Percentiles rank a stretch among this genome's conserved stretches.
phyloP scores from a whole-genome alignment of 345 rosid genomes.

The Sonneratia alba region DNA sequence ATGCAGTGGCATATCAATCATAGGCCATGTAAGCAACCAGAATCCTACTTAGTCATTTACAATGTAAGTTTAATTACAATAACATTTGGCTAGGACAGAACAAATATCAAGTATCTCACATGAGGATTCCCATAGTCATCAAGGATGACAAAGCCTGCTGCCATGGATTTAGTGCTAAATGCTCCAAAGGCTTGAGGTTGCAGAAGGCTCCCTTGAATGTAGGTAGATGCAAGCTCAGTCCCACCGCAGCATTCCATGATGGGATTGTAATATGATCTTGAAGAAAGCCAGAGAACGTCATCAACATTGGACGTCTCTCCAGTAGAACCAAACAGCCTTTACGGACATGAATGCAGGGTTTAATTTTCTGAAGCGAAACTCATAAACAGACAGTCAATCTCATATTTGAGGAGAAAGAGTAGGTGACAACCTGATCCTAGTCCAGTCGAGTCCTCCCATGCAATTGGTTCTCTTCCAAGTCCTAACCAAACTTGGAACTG shows the following conservation, averaged over 20 bases:
- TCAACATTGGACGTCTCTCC: constrained; percentile 88
- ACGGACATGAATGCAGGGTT: neutral
- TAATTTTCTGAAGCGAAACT: constrained; percentile 3
- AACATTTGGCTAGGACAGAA: neutral
- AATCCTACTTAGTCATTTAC: neutral
- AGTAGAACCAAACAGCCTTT: constrained; percentile 49
- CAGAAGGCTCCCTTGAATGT: constrained; percentile 51
- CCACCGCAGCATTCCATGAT: constrained; percentile 83
- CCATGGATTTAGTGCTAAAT: constrained; percentile 64
- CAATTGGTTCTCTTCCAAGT: constrained; percentile 64
- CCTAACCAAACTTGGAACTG: constrained; percentile 87
- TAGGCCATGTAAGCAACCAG: neutral
- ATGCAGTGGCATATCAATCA: neutral
- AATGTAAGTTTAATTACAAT: neutral
- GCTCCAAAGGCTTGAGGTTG: constrained; percentile 94
- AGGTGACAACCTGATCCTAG: constrained; percentile 48
- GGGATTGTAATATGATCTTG: constrained; percentile 64
- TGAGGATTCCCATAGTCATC: constrained; percentile 54
- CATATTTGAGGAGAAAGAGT: neutral
- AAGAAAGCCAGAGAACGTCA: constrained; percentile 94
- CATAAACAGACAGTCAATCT: neutral
- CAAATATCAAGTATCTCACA: constrained; percentile 22
- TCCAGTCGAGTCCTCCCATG: constrained; percentile 73
- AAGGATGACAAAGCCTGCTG: constrained; percentile 68
- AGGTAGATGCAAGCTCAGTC: constrained; percentile 74